Conservation (phyloP, 305 asterid species). For the Andrographis paniculata region DNA sequence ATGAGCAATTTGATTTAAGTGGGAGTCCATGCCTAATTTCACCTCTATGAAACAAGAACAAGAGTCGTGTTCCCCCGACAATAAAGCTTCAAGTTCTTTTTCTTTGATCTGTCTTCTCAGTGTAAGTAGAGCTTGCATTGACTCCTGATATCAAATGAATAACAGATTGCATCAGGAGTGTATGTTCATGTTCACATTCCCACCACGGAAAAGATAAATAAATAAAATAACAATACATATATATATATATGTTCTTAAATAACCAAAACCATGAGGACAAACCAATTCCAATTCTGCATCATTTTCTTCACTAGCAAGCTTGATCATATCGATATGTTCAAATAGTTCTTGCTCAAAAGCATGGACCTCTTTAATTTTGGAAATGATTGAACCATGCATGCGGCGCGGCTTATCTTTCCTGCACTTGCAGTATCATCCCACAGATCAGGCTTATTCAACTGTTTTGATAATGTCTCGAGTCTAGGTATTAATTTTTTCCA, state of each 20-base stretch:
- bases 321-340: constrained; percentile 91
- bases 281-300: constrained; percentile 79
- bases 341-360: constrained; percentile 66
- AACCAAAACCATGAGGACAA: constrained; percentile 41
- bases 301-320: constrained; percentile 87
- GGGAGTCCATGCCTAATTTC: no score
- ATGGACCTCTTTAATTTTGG: constrained; percentile 69
- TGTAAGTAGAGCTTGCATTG: constrained; percentile 53
- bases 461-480: constrained; percentile 48
- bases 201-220: neutral
- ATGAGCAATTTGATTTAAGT: no score
- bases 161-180: neutral
- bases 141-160: constrained; percentile 47
- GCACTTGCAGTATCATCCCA: constrained; percentile 90
- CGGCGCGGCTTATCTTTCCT: constrained; percentile 91
- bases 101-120: constrained; percentile 64
- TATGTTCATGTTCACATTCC: neutral
- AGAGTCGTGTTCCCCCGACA: constrained; percentile 79
- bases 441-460: constrained; percentile 62
- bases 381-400: constrained; percentile 74
- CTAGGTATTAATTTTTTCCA: constrained; percentile 59
- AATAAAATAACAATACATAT: no score
- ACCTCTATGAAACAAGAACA: constrained; percentile 96
- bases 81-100: constrained; percentile 86
- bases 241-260: no score